Conservation (phyloP, 1,284 basidiomycete species). For the Wallemia ichthyophaga region DNA sequence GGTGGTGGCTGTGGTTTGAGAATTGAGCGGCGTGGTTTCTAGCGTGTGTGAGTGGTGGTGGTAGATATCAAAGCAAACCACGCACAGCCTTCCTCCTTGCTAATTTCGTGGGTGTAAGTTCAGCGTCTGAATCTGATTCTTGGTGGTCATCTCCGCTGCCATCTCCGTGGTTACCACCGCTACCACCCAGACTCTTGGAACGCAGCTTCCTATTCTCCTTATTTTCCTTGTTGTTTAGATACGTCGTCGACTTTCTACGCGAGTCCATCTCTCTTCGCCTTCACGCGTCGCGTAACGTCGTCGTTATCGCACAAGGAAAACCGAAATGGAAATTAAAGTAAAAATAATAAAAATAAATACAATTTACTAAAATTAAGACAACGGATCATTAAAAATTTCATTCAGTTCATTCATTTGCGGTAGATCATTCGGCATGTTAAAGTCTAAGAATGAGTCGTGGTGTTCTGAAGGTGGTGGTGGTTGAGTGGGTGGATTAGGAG, state of each 20-base stretch:
- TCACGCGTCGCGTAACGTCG: no score
- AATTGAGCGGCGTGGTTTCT: background rate
- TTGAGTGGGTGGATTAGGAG: no score
- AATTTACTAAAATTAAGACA: background rate
- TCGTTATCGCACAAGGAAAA: no score
- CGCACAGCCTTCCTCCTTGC: background rate
- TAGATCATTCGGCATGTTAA: background rate
- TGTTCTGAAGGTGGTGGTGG: background rate
- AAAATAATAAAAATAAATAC: background rate
- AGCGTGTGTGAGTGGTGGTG: background rate
- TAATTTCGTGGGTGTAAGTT: background rate
- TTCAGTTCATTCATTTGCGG: background rate
- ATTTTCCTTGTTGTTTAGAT: background rate
- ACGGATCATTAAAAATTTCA: background rate
- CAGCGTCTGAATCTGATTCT: background rate
- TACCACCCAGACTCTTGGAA: background rate
- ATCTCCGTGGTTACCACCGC: background rate
- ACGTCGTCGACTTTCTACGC: conserved; percentile 1
- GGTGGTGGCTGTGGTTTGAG: background rate
- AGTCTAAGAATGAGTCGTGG: background rate
- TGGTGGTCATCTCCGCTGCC: background rate
- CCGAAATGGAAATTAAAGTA: background rate
- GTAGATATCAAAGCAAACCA: background rate
- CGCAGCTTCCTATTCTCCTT: background rate
- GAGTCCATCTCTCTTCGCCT: background rate